Base-by-base conservation (phyloP, 1,139 yeast genomes). In the Hemisphaericaspora xylanilytica region DNA sequence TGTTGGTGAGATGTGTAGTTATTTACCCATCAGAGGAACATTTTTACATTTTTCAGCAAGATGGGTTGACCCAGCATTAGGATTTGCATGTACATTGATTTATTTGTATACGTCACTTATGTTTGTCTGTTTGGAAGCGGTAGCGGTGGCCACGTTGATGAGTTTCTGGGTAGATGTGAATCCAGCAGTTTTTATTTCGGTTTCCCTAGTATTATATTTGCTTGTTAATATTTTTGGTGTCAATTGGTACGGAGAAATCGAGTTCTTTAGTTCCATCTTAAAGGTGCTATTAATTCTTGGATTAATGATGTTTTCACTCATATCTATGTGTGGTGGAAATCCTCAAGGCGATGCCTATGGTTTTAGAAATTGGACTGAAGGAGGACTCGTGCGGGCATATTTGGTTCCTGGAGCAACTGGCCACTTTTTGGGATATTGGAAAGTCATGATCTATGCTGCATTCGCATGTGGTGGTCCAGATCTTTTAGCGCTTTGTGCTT, bases 381-480 rank as follows among this genome's bases (percentile, higher is more conserved):
- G 71, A 33, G 71, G 70, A 0, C 51, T 65, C 21, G 52, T 63
- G 41, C 61, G 56, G 38, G 59, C 53, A 26, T 65, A 60, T 42
- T 57, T 67, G 32, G 63, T 53, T 5, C 37, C 43, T 3, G 72
- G 72, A 5, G 17, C 51, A 8, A 63, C 69, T 5, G 73, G 73
- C 5, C 56, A 61, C 38, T 67, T 65, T 42, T 52, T 65, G 33
- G 70, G 66, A 0, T 57, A 56, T 50, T 64, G 68, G 65, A 58
- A 54, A 35, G 64, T 60, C 13, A 49, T 66, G 42, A 53, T 63
- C 32, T 65, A 63, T 45, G 70, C 71, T 25, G 71, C 70, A 4
- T 67, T 65, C 42, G 55, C 68, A 18, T 73, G 73, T 45, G 66
- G 70, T 12, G 78, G 78, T 2, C 67, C 75, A 3, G 70, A 71